Conservation (phyloP, 2,329 filamentous ascomycete species). For the Penicillium psychrosexuale region DNA sequence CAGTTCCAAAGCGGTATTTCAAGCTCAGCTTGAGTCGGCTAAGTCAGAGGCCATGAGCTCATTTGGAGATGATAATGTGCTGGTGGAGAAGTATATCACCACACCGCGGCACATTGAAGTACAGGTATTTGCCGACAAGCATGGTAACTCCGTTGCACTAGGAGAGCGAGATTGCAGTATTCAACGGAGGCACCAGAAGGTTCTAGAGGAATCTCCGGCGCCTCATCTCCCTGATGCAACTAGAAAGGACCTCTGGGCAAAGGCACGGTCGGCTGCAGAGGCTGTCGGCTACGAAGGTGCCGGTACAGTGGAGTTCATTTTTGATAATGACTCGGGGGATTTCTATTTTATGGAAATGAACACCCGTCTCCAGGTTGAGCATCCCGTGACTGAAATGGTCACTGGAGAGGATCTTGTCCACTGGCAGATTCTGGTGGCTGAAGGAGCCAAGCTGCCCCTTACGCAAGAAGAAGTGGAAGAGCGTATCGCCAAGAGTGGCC, state of each 20-base stretch:
- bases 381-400: slow-evolving; percentile 84
- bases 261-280: slow-evolving; percentile 60
- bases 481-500: slow-evolving; percentile 70
- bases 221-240: slow-evolving; percentile 59
- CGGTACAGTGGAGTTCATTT: slow-evolving; percentile 67
- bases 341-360: slow-evolving; percentile 74
- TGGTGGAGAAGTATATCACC: slow-evolving; percentile 67
- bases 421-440: slow-evolving; percentile 90
- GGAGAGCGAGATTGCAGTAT: slow-evolving; percentile 66
- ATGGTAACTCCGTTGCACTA: slow-evolving; percentile 62
- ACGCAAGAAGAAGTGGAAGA: slow-evolving; percentile 64
- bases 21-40: slow-evolving; percentile 59
- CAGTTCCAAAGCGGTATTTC: slow-evolving; percentile 56
- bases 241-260: slow-evolving; percentile 63
- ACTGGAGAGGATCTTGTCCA: slow-evolving; percentile 78
- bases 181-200: slow-evolving; percentile 64
- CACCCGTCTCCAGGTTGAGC: slow-evolving; percentile 88
- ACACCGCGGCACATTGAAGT: slow-evolving; percentile 66
- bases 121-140: slow-evolving; percentile 64
- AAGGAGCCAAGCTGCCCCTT: slow-evolving; percentile 64
- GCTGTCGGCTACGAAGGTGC: slow-evolving; percentile 65
- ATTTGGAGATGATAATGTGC: slow-evolving; percentile 64
- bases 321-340: slow-evolving; percentile 63
- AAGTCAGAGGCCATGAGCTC: slow-evolving; percentile 63
- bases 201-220: slow-evolving; percentile 64